Evolutionary conservation across 345 rosid species (phyloP).

Genomic region (Linum tenue): DNA sequence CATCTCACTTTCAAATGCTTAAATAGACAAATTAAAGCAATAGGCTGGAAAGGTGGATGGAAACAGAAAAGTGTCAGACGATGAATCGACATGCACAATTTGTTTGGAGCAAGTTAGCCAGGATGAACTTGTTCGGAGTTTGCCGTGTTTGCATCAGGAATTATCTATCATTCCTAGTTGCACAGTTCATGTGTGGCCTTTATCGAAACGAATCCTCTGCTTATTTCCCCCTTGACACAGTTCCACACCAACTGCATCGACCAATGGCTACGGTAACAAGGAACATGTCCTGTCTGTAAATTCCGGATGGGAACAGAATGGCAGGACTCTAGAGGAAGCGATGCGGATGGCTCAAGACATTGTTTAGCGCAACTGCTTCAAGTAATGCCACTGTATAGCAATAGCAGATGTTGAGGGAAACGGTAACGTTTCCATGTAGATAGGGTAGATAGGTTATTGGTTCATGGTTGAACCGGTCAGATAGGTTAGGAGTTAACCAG

Average conservation of each 20-base stretch:
- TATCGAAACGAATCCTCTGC: background rate
- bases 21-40: slow-evolving; percentile 39
- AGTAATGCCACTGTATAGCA: background rate
- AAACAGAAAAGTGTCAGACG: slow-evolving; percentile 31
- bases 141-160: slow-evolving; percentile 71
- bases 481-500: too few relatives aligned
- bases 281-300: slow-evolving; percentile 60
- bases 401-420: background rate
- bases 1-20: background rate
- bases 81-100: slow-evolving; percentile 56
- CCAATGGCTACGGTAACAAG: slow-evolving; percentile 18
- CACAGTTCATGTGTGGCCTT: background rate
- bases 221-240: slow-evolving; percentile 1
- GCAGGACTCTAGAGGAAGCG: slow-evolving; percentile 46
- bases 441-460: background rate
- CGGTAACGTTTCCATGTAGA: background rate
- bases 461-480: too few relatives aligned
- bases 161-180: slow-evolving; percentile 1
- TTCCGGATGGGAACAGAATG: slow-evolving; percentile 34
- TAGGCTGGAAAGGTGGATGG: slow-evolving; percentile 31
- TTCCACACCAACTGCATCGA: slow-evolving; percentile 6
- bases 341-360: slow-evolving; percentile 42
- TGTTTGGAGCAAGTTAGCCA: slow-evolving; percentile 62
- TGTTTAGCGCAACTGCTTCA: slow-evolving; percentile 19
- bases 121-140: slow-evolving; percentile 61